A percentile compares a stretch with the other conserved stretches of the same genome.
Evolutionary conservation across 1,284 basidiomycete genomes (phyloP).

Genomic region (Cryptococcus jaspeensis): DNA sequence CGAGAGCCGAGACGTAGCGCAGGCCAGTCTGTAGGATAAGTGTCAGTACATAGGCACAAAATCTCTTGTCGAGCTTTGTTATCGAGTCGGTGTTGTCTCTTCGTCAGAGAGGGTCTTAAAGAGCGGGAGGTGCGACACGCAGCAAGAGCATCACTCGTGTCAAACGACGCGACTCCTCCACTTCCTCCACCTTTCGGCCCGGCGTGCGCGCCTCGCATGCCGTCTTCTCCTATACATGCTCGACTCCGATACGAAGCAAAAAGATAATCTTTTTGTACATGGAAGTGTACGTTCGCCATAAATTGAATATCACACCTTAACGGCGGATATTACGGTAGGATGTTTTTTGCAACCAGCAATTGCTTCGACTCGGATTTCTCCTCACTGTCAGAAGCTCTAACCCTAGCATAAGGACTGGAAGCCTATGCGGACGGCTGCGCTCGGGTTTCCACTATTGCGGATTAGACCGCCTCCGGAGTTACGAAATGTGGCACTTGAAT

Average conservation of each 20-base stretch:
- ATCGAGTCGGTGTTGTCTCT: no score
- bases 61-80: no score
- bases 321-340: slow-evolving; percentile 27
- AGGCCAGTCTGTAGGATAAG: no score
- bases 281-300: slow-evolving; percentile 23
- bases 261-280: background rate
- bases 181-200: no score
- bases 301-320: slow-evolving; percentile 26
- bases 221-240: background rate
- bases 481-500: background rate
- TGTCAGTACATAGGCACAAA: no score
- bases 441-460: slow-evolving; percentile 3
- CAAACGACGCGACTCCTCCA: no score
- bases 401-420: slow-evolving; percentile 39
- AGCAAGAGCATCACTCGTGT: background rate
- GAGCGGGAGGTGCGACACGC: no score
- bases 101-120: no score
- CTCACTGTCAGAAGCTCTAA: slow-evolving; percentile 41
- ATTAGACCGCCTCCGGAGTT: background rate
- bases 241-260: background rate
- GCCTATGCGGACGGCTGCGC: background rate
- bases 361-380: slow-evolving; percentile 39
- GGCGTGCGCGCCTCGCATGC: no score
- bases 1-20: no score
- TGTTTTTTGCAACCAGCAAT: slow-evolving; percentile 42